Percentiles rank a stretch among this genome's conserved stretches.
phyloP scores from a whole-genome alignment of 2,329 filamentous ascomycete species.

The Aspergillus vadensis region DNA sequence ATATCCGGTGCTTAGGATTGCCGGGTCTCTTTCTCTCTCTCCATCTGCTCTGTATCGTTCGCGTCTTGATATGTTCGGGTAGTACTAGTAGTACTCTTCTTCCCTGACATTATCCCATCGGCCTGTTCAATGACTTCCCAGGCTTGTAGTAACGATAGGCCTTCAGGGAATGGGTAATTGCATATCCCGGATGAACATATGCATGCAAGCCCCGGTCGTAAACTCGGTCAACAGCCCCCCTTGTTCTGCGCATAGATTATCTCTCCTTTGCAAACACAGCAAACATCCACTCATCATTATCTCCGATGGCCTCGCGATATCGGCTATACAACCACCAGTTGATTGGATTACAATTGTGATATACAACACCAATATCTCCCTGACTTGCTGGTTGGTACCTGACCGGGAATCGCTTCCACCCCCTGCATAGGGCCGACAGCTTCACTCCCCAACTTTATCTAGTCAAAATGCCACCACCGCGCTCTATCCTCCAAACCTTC shows the following conservation, averaged over 20 bases:
- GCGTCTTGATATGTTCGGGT: not conserved
- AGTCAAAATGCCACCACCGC: not conserved
- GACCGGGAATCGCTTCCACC: too few species aligned
- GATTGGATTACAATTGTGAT: not conserved
- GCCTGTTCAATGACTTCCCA: not conserved
- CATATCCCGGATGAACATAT: not conserved
- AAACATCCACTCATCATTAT: slow-evolving; percentile 10
- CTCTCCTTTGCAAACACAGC: slow-evolving; percentile 17
- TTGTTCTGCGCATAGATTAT: not conserved
- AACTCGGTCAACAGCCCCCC: not conserved
- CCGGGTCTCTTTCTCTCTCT: not conserved
- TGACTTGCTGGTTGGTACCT: not conserved
- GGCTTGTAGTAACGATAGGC: not conserved
- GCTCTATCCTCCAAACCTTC: not conserved
- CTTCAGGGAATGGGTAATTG: not conserved
- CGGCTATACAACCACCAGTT: not conserved
- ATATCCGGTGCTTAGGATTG: not conserved
- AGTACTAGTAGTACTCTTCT: not conserved
- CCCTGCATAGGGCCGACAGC: too few species aligned
- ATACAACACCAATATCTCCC: not conserved
- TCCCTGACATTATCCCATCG: not conserved
- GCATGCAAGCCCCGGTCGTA: not conserved
- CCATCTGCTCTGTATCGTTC: not conserved
- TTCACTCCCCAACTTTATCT: too few species aligned
- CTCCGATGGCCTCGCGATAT: not conserved